Evolutionary conservation across 441 rosid species (phyloP).

Genomic region (Biscutella laevigata): DNA sequence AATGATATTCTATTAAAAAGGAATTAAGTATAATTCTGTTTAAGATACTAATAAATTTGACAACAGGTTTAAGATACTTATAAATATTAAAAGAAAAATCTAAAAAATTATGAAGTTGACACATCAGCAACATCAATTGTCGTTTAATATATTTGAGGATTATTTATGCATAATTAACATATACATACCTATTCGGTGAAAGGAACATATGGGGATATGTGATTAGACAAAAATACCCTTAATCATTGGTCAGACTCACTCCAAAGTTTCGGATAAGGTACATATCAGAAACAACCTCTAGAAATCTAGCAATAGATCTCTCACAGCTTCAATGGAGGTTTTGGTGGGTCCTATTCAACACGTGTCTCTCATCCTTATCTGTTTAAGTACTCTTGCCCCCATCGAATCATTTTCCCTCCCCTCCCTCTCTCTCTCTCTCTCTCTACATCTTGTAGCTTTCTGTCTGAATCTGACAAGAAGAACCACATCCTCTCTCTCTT

Average conservation of each 20-base stretch:
- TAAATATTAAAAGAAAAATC: too few relatives aligned
- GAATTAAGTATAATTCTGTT: too few relatives aligned
- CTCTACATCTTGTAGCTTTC: constrained; percentile 24
- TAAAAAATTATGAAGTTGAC: too few relatives aligned
- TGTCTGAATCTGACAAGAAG: constrained; percentile 24
- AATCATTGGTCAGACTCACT: constrained; percentile 26
- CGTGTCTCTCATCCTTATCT: constrained; percentile 15
- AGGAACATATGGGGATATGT: background rate
- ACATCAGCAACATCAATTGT: too few relatives aligned
- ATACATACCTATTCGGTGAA: background rate
- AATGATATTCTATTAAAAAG: too few relatives aligned
- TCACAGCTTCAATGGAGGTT: background rate
- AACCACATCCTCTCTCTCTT: constrained; percentile 12
- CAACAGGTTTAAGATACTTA: too few relatives aligned
- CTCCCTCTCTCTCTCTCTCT: background rate
- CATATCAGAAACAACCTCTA: constrained; percentile 27
- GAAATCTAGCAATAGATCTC: constrained; percentile 28
- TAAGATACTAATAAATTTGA: too few relatives aligned
- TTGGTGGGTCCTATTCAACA: constrained; percentile 13
- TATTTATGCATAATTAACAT: too few relatives aligned
- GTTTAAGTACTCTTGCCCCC: constrained; percentile 21
- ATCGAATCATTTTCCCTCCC: constrained; percentile 20
- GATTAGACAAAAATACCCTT: constrained; percentile 25
- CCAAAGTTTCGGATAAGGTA: constrained; percentile 23
- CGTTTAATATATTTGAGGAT: too few relatives aligned